These are phyloP conservation scores for Ophiostoma sp. DNA, from an alignment of 2,329 filamentous ascomycete genomes.

Conservation along the genomic window DNA sequence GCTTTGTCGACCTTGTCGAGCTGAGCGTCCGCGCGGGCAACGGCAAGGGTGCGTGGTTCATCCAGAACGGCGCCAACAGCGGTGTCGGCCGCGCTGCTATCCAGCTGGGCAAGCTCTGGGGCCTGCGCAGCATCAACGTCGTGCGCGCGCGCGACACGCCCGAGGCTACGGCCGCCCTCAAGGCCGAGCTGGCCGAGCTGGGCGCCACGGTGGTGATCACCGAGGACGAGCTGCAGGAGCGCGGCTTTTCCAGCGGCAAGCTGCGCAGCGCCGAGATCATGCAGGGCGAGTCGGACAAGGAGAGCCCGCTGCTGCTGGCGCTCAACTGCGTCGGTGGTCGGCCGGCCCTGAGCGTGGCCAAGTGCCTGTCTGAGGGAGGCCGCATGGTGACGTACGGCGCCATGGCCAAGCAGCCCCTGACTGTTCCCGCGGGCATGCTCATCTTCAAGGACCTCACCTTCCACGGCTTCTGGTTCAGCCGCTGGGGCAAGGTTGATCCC, in stretches of 20 bases:
- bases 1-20: constrained; percentile 56
- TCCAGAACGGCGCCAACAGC: constrained; percentile 95
- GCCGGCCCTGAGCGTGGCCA: constrained; percentile 70
- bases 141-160: constrained; percentile 64
- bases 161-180: constrained; percentile 58
- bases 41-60: constrained; percentile 82
- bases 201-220: constrained; percentile 55
- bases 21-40: constrained; percentile 44
- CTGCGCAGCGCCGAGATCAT: constrained; percentile 57
- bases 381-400: constrained; percentile 91
- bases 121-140: constrained; percentile 84
- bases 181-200: constrained; percentile 47
- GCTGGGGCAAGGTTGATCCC: constrained; percentile 73
- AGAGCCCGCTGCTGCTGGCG: constrained; percentile 61
- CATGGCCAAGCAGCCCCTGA: constrained; percentile 84
- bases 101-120: constrained; percentile 80
- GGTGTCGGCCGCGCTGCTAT: constrained; percentile 89
- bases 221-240: constrained; percentile 49
- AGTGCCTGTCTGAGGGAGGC: constrained; percentile 61
- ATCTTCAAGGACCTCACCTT: constrained; percentile 93
- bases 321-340: constrained; percentile 94
- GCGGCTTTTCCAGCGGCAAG: constrained; percentile 54
- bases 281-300: constrained; percentile 57
- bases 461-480: constrained; percentile 90
- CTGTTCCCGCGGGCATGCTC: constrained; percentile 72